Evolutionary conservation across 306 rosid species (phyloP).

Genomic region (Cucurbita argyrosperma): DNA sequence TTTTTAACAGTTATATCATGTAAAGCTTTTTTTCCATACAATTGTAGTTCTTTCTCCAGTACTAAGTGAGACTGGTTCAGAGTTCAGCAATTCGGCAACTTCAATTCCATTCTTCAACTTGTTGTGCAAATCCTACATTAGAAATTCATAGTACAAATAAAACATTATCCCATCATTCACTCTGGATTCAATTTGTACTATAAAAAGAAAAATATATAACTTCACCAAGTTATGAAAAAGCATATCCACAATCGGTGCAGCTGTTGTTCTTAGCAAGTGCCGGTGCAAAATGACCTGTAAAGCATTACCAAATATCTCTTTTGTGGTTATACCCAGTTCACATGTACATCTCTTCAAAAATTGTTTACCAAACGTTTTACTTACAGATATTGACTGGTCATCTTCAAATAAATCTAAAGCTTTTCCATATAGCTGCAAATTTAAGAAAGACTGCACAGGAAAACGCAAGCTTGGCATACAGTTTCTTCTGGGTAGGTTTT

Average conservation of each 20-base stretch:
- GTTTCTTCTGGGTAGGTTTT: background rate
- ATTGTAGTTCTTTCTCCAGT: conserved; percentile 64
- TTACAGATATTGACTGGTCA: conserved; percentile 82
- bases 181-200: conserved; percentile 4
- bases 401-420: conserved; percentile 91
- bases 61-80: conserved; percentile 38
- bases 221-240: conserved; percentile 61
- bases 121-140: conserved; percentile 61
- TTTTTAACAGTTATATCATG: background rate
- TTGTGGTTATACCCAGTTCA: conserved; percentile 6
- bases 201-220: background rate
- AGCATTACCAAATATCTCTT: conserved; percentile 17
- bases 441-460: conserved; percentile 73
- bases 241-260: conserved; percentile 54
- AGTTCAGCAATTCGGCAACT: conserved; percentile 40
- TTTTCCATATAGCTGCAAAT: conserved; percentile 84
- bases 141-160: conserved; percentile 5
- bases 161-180: conserved; percentile 2
- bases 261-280: conserved; percentile 82
- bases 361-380: conserved; percentile 16
- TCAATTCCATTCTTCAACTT: conserved; percentile 78
- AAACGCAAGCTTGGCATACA: conserved; percentile 10
- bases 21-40: conserved; percentile 35
- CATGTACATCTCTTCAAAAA: conserved; percentile 5
- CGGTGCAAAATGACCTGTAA: conserved; percentile 84